A percentile compares a stretch with the other conserved stretches of the same genome.
phyloP scores from a whole-genome alignment of 2,329 filamentous ascomycete species.

The Diaporthe vaccinii region DNA sequence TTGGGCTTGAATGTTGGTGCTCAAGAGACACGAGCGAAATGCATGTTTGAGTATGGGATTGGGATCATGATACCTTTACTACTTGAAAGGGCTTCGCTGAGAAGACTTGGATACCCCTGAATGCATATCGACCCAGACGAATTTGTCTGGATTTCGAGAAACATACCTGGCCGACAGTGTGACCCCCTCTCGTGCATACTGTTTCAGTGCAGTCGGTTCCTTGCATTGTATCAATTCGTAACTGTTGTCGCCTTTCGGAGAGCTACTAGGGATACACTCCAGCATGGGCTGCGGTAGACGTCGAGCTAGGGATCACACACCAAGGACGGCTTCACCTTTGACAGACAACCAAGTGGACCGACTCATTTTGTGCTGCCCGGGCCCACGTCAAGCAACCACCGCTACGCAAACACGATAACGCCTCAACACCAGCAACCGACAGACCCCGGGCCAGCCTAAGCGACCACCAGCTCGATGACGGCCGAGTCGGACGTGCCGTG shows the following conservation, averaged over 20 bases:
- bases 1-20: constrained; percentile 18
- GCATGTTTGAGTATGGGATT: constrained; percentile 18
- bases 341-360: not conserved
- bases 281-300: not conserved
- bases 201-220: not conserved
- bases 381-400: not conserved
- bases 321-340: not conserved
- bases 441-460: not conserved
- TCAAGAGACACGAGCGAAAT: constrained; percentile 11
- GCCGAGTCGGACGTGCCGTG: constrained; percentile 6
- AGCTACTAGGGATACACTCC: not conserved
- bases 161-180: not conserved
- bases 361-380: no score
- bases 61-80: constrained; percentile 34
- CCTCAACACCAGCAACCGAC: not conserved
- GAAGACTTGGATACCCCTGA: constrained; percentile 28
- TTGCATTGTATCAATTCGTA: no score
- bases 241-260: not conserved
- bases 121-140: constrained; percentile 16
- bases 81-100: constrained; percentile 1
- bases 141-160: not conserved
- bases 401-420: not conserved
- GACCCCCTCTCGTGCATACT: not conserved
- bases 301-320: no score
- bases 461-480: constrained; percentile 22